Evolutionary conservation across 768 basidiomycete species (phyloP).

Genomic region (Tylopilus rubrobrunneus): DNA sequence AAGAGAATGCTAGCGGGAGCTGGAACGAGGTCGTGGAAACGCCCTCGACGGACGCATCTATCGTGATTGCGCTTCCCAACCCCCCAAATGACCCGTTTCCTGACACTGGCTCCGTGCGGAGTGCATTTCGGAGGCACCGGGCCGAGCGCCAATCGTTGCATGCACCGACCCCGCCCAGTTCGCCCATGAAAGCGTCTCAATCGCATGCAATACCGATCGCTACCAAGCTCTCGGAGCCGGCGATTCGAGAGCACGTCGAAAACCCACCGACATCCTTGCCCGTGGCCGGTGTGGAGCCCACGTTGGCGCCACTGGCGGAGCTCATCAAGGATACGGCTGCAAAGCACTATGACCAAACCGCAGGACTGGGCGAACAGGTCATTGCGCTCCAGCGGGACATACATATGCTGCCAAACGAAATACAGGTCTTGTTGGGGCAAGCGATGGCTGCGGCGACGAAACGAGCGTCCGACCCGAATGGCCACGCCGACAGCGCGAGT

Average conservation of each 20-base stretch:
- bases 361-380: constrained; percentile 31
- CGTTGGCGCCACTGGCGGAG: constrained; percentile 28
- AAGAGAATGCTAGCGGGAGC: neutral
- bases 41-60: constrained; percentile 22
- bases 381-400: constrained; percentile 32
- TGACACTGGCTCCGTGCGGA: constrained; percentile 18
- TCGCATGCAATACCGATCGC: constrained; percentile 1
- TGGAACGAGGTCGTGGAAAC: constrained; percentile 4
- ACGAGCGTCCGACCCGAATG: neutral
- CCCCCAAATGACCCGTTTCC: constrained; percentile 8
- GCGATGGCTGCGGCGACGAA: constrained; percentile 1
- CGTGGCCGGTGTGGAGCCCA: constrained; percentile 10
- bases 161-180: constrained; percentile 11
- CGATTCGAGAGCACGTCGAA: constrained; percentile 17
- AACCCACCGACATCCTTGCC: constrained; percentile 11
- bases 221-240: constrained; percentile 18
- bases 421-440: constrained; percentile 15
- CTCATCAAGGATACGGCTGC: constrained; percentile 34
- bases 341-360: constrained; percentile 35
- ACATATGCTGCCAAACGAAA: constrained; percentile 26
- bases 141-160: neutral
- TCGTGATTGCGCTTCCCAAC: constrained; percentile 22
- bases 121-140: constrained; percentile 19
- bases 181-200: constrained; percentile 2
- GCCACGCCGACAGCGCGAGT: neutral